Evolutionary conservation across 345 rosid species (phyloP), one percentile per base, ranked within the genome.

Genomic region (Citrus reticulata): DNA sequence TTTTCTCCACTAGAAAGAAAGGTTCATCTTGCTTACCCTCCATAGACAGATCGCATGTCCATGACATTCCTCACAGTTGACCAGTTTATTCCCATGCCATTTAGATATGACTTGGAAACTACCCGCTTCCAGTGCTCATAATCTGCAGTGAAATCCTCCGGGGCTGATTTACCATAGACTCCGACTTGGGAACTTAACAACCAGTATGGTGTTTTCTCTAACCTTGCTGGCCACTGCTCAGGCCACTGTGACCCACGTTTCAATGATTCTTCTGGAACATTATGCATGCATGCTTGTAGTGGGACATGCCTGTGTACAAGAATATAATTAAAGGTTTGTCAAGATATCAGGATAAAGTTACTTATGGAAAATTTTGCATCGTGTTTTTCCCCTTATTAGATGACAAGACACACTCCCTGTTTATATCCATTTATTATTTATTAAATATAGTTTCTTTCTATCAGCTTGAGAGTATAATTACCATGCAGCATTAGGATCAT

Each of bases 401-500:
- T 8, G 39, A 37, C 24, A 35, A 29, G 49, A n/a, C 27, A 35
- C 16, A 24, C n/a, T 76, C 19, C n/a, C 37, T 2, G 4, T 30
- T 22, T 35, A 54, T 51, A 67, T 30, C 22, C 42, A 25, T 61
- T 25, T 3, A 9, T 61, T 74, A n/a, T 25, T 42, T 17, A 22
- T 10, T 4, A n/a, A 20, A 19, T 30, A 34, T 25, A 54, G 19
- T 74, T 79, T 39, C 20, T 70, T 35, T n/a, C 13, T 2, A 7
- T 13, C 63, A 17, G 68, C 19, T 49, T 65, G 7, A 68, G 2
- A 65, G 30, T 25, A 63, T 51, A 61, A 70, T 74, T 89, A 96
- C 98, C 98, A 93, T 80, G 98, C 93, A 17, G 98, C 99, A 87
- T 94, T 90, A 37, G 93, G 90, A 88, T 94, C 99, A 87, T 96